phyloP scores from a whole-genome alignment of 2,329 filamentous ascomycete genomes.

The Ophiosphaerella korrae region DNA sequence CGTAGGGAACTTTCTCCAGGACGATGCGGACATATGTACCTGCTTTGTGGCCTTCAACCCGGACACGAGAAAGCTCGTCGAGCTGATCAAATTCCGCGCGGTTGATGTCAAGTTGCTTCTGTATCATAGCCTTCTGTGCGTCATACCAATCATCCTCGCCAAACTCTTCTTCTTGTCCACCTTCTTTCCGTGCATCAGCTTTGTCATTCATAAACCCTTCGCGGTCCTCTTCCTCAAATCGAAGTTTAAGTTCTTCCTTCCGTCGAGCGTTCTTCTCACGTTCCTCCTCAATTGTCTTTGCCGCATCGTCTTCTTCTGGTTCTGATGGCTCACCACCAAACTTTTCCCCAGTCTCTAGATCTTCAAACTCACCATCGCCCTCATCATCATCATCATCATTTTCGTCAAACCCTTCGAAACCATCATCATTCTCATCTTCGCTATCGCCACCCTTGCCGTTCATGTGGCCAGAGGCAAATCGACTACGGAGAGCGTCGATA shows the following conservation, averaged over 20 bases:
- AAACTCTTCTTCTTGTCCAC: conserved; percentile 74
- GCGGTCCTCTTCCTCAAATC: conserved; percentile 97
- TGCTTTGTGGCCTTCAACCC: conserved; percentile 88
- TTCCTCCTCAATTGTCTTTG: conserved; percentile 76
- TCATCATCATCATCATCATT: conserved; percentile 62
- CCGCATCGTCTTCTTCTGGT: conserved; percentile 51
- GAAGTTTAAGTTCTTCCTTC: conserved; percentile 91
- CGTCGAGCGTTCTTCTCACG: conserved; percentile 86
- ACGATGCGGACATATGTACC: conserved; percentile 93
- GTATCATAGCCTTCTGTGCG: conserved; percentile 88
- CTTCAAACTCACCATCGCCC: conserved; percentile 82
- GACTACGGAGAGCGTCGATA: conserved; percentile 72
- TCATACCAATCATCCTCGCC: conserved; percentile 99
- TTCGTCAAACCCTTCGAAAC: conserved; percentile 63
- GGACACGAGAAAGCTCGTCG: conserved; percentile 79
- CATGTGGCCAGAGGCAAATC: conserved; percentile 75
- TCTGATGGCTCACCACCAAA: conserved; percentile 50
- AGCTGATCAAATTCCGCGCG: conserved; percentile 88
- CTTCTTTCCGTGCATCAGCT: conserved; percentile 73
- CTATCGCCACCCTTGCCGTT: conserved; percentile 47
- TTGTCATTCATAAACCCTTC: conserved; percentile 94
- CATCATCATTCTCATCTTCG: conserved; percentile 58
- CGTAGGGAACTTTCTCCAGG: conserved; percentile 84
- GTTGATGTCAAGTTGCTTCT: conserved; percentile 97
- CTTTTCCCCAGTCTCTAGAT: conserved; percentile 78